A percentile compares a stretch with the other conserved stretches of the same genome.
These are phyloP conservation scores for Ophiostoma tasmaniense DNA, from an alignment of 2,329 filamentous ascomycete genomes.

Conservation along the genomic window DNA sequence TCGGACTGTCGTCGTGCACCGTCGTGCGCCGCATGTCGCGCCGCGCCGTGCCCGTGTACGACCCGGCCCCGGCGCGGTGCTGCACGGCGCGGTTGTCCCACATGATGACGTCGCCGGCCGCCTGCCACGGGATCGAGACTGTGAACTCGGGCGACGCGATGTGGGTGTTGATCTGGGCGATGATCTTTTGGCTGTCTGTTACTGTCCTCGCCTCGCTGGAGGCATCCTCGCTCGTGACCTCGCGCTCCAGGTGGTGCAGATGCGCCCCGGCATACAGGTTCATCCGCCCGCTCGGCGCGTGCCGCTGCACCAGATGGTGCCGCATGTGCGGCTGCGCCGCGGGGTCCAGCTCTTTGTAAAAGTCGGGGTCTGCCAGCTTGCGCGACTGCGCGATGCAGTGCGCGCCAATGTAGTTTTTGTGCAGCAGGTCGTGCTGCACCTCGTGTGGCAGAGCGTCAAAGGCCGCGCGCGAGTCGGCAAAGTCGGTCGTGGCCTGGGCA, in stretches of 20 bases:
- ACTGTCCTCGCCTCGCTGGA: background rate
- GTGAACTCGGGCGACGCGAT: constrained; percentile 19
- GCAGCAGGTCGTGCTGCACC: background rate
- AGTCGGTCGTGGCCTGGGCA: background rate
- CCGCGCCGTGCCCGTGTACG: constrained; percentile 39
- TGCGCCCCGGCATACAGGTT: constrained; percentile 48
- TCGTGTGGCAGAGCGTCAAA: background rate
- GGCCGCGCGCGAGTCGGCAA: constrained; percentile 31
- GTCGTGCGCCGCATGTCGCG: constrained; percentile 50
- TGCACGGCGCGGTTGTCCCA: constrained; percentile 53
- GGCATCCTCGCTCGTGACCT: constrained; percentile 31
- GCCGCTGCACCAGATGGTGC: constrained; percentile 43
- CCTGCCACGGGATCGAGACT: constrained; percentile 39
- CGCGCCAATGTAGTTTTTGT: background rate
- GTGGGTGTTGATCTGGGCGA: background rate
- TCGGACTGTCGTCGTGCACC: constrained; percentile 38
- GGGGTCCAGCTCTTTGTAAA: constrained; percentile 34
- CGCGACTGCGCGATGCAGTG: constrained; percentile 2
- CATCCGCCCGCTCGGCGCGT: constrained; percentile 42
- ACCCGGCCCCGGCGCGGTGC: constrained; percentile 43
- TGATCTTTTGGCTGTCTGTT: background rate
- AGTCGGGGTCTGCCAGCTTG: constrained; percentile 18
- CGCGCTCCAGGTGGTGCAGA: constrained; percentile 40
- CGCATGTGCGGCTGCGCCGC: constrained; percentile 30
- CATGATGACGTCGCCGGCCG: constrained; percentile 42